Conservation (phyloP, 306 rosid genomes). For the Quercus rubra region DNA sequence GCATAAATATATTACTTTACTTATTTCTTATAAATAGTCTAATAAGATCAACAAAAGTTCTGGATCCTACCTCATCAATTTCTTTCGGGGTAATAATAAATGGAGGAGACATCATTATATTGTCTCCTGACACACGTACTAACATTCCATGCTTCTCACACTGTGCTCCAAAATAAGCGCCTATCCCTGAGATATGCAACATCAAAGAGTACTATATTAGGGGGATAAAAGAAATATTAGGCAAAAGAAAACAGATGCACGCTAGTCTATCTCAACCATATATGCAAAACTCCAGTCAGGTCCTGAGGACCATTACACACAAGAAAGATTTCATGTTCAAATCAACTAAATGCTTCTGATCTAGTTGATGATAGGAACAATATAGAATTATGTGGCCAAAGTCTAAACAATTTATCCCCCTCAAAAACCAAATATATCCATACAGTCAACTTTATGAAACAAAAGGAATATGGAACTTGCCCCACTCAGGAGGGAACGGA, state of each 20-base stretch:
- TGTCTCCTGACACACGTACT: slow-evolving; percentile 78
- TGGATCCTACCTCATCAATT: slow-evolving; percentile 67
- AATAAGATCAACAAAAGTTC: slow-evolving; percentile 4
- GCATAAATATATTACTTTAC: background rate
- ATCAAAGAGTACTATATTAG: slow-evolving; percentile 3
- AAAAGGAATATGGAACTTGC: slow-evolving; percentile 42
- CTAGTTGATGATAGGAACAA: background rate
- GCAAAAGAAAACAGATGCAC: slow-evolving; percentile 4
- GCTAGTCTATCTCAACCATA: background rate
- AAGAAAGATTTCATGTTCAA: background rate
- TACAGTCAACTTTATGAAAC: background rate
- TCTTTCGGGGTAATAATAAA: slow-evolving; percentile 59
- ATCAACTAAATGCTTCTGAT: background rate
- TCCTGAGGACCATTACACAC: background rate
- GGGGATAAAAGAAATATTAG: background rate
- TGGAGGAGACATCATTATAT: slow-evolving; percentile 87
- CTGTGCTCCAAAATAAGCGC: slow-evolving; percentile 77
- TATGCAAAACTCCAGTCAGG: background rate
- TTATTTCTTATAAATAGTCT: background rate
- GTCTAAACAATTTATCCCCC: background rate
- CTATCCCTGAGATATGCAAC: slow-evolving; percentile 46
- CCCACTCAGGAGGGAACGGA: slow-evolving; percentile 94
- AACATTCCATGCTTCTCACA: slow-evolving; percentile 80
- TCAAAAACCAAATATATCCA: background rate
- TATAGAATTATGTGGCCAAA: background rate